A percentile compares a stretch with the other conserved stretches of the same genome.
Evolutionary conservation across 2,329 filamentous ascomycete species (phyloP).

Genomic region (Colletotrichum salicis): DNA sequence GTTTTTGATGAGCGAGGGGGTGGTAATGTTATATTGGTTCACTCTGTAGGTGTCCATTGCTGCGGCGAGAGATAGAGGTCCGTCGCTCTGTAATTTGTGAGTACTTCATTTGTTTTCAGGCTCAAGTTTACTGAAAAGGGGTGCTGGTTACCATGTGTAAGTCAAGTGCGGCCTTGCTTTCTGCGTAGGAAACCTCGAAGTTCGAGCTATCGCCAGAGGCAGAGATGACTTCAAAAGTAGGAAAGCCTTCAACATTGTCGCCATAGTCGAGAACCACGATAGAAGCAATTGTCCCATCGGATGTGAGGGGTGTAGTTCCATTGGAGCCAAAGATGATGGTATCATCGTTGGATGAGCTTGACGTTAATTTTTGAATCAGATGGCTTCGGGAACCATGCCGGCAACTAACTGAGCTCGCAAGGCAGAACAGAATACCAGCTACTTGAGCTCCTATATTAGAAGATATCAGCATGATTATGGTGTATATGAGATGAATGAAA

Average conservation of each 20-base stretch:
- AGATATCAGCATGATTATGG: neutral
- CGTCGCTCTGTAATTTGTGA: constrained; percentile 37
- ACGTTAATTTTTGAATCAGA: neutral
- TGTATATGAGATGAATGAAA: neutral
- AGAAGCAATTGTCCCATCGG: neutral
- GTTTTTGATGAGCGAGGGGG: constrained; percentile 40
- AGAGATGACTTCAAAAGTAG: constrained; percentile 21
- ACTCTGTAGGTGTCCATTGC: constrained; percentile 50
- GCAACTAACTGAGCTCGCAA: neutral
- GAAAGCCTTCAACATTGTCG: constrained; percentile 11
- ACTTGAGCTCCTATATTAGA: neutral
- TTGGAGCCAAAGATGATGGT: neutral
- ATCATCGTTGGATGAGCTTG: neutral
- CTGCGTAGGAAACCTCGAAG: constrained; percentile 19
- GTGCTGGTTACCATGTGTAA: neutral
- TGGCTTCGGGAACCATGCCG: no score
- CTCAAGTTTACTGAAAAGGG: neutral
- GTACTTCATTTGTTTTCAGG: neutral
- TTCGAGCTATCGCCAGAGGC: constrained; percentile 10
- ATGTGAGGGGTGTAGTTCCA: constrained; percentile 1
- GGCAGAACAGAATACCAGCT: neutral
- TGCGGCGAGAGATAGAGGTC: constrained; percentile 46
- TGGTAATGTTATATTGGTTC: constrained; percentile 47
- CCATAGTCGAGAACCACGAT: constrained; percentile 19
- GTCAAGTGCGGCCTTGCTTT: neutral